Evolutionary conservation across 306 rosid genomes (phyloP), one percentile per base, ranked within the genome.

Genomic region (Citrullus mucosospermus): DNA sequence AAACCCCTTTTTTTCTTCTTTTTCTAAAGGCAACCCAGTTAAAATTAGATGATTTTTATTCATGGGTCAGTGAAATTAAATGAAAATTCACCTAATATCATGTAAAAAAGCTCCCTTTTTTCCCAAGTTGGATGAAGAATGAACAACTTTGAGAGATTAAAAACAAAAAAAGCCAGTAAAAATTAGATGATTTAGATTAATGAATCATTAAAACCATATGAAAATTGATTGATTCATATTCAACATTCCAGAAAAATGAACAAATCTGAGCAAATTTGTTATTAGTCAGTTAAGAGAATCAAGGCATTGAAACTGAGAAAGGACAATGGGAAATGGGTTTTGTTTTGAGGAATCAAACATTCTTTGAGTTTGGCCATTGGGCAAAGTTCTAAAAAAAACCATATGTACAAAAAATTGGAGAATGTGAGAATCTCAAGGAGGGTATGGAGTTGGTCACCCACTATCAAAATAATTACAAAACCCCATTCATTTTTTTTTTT

Each of bases 381-480:
- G 88, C 84, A 86, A 87, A 85, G 86, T 85, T 78, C 82, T 81
- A 84, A 84, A 82, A 66, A 63, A 54, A 61, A 8, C 66, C 25
- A 71, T 25, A 11, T 77, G 80, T 83, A 73, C 53, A 78, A 78
- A 76, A 80, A 77, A 70, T 77, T 66, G 81, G 83, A 86, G 98
- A 94, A 90, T 92, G 89, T 89, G 93, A 83, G 93, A 88, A 92
- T 92, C 97, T 92, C 96, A 88, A 92, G 97, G 76, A 78, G 25
- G 81, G 14, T 20, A 60, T 83, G 90, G 93, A 89, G 91, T 92
- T 88, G 90, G 91, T 88, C 86, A 91, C 88, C 96, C 88, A 90
- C 87, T 74, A 76, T 70, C 34, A 22, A 70, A 20, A 70, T 70
- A 4, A 70, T 44, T 70, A 43, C 56, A 43, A 65, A 32, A 36